phyloP scores from a whole-genome alignment of 306 rosid genomes.

The Lathyrus aphaca region DNA sequence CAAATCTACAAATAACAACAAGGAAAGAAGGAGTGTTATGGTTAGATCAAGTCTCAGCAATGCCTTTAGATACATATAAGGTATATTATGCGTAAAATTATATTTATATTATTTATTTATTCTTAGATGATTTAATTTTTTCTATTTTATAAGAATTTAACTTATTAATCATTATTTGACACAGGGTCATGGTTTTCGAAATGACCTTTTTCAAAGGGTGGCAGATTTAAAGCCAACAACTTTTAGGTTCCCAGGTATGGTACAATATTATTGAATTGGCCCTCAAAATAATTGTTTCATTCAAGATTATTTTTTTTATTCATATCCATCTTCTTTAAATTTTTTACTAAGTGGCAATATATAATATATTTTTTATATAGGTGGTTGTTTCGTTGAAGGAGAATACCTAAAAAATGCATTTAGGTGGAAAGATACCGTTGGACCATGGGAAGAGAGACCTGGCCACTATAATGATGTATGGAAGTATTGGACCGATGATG shows the following conservation, averaged over 20 bases:
- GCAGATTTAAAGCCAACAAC: constrained; percentile 59
- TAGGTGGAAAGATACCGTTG: constrained; percentile 45
- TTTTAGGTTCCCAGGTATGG: constrained; percentile 73
- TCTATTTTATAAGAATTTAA: too few species aligned
- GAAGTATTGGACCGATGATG: too few species aligned
- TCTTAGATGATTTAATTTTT: too few species aligned
- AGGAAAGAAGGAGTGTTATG: neutral
- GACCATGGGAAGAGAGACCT: too few species aligned
- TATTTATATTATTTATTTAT: too few species aligned
- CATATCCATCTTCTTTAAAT: too few species aligned
- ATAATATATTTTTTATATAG: constrained; percentile 22
- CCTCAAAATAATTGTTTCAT: too few species aligned
- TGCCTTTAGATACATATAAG: constrained; percentile 43
- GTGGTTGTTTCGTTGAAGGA: constrained; percentile 88
- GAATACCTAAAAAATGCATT: constrained; percentile 78
- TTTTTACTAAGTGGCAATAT: too few species aligned
- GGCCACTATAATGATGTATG: too few species aligned
- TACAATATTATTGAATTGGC: too few species aligned
- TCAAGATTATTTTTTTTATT: too few species aligned
- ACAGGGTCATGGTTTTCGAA: constrained; percentile 71
- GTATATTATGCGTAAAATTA: neutral
- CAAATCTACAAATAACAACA: constrained; percentile 43
- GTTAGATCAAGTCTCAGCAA: constrained; percentile 48
- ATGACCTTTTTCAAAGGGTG: constrained; percentile 60
- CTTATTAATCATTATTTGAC: too few species aligned